Conservation (phyloP, 352 stramenopile genomes). For the Phytophthora sojae region DNA sequence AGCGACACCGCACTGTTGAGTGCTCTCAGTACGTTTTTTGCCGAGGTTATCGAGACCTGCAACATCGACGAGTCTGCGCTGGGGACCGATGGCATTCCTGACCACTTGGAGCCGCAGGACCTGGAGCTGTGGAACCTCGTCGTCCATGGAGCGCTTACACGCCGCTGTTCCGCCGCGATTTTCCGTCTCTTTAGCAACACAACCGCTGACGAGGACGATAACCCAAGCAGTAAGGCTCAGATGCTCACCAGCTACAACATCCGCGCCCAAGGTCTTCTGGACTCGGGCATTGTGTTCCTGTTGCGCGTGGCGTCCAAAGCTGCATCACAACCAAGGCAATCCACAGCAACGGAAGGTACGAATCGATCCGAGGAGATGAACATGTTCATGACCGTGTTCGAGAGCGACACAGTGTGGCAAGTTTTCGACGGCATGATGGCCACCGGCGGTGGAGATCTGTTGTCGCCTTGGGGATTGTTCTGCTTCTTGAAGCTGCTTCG, state of each 20-base stretch:
- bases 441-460: slow-evolving; percentile 59
- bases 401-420: slow-evolving; percentile 56
- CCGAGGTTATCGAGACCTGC: slow-evolving; percentile 66
- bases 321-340: slow-evolving; percentile 27
- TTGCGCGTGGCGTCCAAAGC: slow-evolving; percentile 70
- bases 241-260: slow-evolving; percentile 77
- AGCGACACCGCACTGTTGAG: slow-evolving; percentile 59
- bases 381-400: slow-evolving; percentile 56
- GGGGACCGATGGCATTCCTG: slow-evolving; percentile 13
- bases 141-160: slow-evolving; percentile 50
- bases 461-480: slow-evolving; percentile 88
- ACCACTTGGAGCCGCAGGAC: slow-evolving; percentile 25
- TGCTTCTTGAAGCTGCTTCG: slow-evolving; percentile 86
- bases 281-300: slow-evolving; percentile 70
- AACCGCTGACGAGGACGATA: slow-evolving; percentile 15
- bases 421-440: slow-evolving; percentile 55
- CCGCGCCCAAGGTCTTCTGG: slow-evolving; percentile 66
- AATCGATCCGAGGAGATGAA: slow-evolving; percentile 36
- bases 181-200: slow-evolving; percentile 60
- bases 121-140: slow-evolving; percentile 63
- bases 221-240: slow-evolving; percentile 43
- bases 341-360: slow-evolving; percentile 1
- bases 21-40: slow-evolving; percentile 65
- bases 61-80: slow-evolving; percentile 51
- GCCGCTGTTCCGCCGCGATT: slow-evolving; percentile 40